phyloP scores from a whole-genome alignment of 2,329 filamentous ascomycete species.

The Fusarium albidum region DNA sequence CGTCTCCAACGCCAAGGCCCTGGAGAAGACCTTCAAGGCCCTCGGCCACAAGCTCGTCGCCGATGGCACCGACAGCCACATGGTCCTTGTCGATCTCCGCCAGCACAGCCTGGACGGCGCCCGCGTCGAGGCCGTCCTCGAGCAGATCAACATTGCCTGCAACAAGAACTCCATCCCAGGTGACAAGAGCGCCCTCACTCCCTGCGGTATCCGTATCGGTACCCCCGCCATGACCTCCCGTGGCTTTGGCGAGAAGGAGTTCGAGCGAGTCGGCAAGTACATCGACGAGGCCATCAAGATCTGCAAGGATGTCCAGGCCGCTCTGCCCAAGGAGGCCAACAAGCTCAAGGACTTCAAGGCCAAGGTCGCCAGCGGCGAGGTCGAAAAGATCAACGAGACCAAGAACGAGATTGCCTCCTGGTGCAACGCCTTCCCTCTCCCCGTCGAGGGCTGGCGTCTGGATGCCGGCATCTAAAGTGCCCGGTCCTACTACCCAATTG shows the following conservation, averaged over 20 bases:
- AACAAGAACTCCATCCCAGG: slow-evolving; percentile 99
- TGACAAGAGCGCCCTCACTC: slow-evolving; percentile 95
- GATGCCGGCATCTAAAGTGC: slow-evolving; percentile 64
- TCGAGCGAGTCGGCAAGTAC: slow-evolving; percentile 87
- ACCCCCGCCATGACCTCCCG: slow-evolving; percentile 97
- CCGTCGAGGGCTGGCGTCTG: slow-evolving; percentile 76
- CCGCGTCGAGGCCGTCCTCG: slow-evolving; percentile 92
- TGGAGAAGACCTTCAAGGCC: slow-evolving; percentile 84
- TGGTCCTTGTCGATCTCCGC: slow-evolving; percentile 94
- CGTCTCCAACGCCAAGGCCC: slow-evolving; percentile 89
- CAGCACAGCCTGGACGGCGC: slow-evolving; percentile 88
- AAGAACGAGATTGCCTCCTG: slow-evolving; percentile 90
- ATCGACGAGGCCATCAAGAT: slow-evolving; percentile 91
- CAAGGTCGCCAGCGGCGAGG: slow-evolving; percentile 81
- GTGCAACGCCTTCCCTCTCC: slow-evolving; percentile 91
- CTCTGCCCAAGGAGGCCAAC: slow-evolving; percentile 95
- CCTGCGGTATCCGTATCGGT: slow-evolving; percentile 93
- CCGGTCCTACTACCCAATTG: slow-evolving; percentile 7
- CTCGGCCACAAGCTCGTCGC: slow-evolving; percentile 95
- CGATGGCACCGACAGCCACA: slow-evolving; percentile 96
- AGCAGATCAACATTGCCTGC: slow-evolving; percentile 98
- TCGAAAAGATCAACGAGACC: slow-evolving; percentile 83
- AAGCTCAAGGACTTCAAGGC: slow-evolving; percentile 99
- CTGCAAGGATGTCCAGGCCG: slow-evolving; percentile 84
- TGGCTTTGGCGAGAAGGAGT: slow-evolving; percentile 92